These are phyloP conservation scores for Piper betle DNA, from an alignment of 164 flowering plant species.

Conservation along the genomic window DNA sequence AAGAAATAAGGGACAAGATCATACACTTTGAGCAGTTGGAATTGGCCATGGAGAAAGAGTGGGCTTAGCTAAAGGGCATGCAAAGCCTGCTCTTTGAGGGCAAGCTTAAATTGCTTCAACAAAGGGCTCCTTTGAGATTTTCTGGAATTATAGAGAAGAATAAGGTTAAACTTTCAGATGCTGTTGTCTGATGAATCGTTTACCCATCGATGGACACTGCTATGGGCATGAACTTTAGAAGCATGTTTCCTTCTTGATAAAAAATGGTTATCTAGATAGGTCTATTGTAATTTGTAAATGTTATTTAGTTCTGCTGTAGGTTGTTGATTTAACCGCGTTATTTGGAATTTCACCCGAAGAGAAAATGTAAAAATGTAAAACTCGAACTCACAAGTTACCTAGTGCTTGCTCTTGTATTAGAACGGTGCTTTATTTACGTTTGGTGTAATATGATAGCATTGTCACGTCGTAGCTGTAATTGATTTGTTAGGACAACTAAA, in stretches of 20 bases:
- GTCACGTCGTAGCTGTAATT: too few relatives aligned
- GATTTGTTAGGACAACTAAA: too few relatives aligned
- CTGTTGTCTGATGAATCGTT: constrained; percentile 5
- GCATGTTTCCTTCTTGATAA: not conserved
- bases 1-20: constrained; percentile 53
- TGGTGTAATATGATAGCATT: too few relatives aligned
- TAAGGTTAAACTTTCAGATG: constrained; percentile 13
- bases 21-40: constrained; percentile 53
- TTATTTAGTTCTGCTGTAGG: too few relatives aligned
- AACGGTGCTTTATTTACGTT: too few relatives aligned
- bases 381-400: too few relatives aligned
- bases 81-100: constrained; percentile 49
- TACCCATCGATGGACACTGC: not conserved
- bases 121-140: constrained; percentile 21
- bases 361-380: too few relatives aligned
- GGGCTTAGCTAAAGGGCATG: constrained; percentile 47
- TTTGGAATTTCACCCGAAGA: too few relatives aligned
- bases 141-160: constrained; percentile 14
- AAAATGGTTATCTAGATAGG: too few relatives aligned
- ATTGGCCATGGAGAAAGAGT: constrained; percentile 56
- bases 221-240: not conserved
- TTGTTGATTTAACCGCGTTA: too few relatives aligned
- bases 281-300: too few relatives aligned
- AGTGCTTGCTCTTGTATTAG: too few relatives aligned
- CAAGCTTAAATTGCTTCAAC: constrained; percentile 47